phyloP scores from a whole-genome alignment of 2,329 filamentous ascomycete species.

The Cyanodermella asteris region DNA sequence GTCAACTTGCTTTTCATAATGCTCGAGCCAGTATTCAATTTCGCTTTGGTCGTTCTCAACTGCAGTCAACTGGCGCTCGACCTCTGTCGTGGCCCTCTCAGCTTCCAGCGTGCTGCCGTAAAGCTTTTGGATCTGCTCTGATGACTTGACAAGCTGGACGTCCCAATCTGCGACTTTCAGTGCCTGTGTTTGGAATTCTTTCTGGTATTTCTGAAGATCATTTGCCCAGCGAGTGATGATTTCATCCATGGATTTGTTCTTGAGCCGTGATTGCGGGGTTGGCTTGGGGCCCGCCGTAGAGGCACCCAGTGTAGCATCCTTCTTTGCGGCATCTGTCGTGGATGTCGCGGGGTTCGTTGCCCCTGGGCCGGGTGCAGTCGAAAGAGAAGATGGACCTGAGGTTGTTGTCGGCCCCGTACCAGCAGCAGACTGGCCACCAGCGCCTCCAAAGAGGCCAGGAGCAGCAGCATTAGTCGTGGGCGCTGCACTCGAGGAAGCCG shows the following conservation, averaged over 20 bases:
- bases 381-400: slow-evolving; percentile 2
- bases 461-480: slow-evolving; percentile 2
- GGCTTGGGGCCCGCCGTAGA: slow-evolving; percentile 67
- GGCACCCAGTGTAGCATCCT: slow-evolving; percentile 31
- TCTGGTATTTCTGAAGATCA: slow-evolving; percentile 86
- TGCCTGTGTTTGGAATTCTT: slow-evolving; percentile 84
- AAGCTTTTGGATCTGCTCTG: slow-evolving; percentile 81
- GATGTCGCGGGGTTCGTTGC: slow-evolving; percentile 11
- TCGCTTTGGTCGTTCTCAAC: slow-evolving; percentile 91
- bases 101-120: slow-evolving; percentile 86
- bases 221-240: slow-evolving; percentile 95
- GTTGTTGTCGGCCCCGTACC: slow-evolving; percentile 1
- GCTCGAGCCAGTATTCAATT: slow-evolving; percentile 66
- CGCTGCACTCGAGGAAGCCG: slow-evolving; percentile 4
- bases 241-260: slow-evolving; percentile 98
- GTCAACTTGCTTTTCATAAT: slow-evolving; percentile 81
- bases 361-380: slow-evolving; percentile 11
- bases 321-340: slow-evolving; percentile 5
- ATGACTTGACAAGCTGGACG: slow-evolving; percentile 75
- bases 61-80: slow-evolving; percentile 71
- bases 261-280: slow-evolving; percentile 61
- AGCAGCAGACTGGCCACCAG: slow-evolving; percentile 1
- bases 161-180: slow-evolving; percentile 80
- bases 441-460: slow-evolving; percentile 7
- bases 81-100: slow-evolving; percentile 76